Evolutionary conservation across 2,329 filamentous ascomycete genomes (phyloP), one percentile per base, ranked within the genome.

Genomic region (Knoxdaviesia capensis): DNA sequence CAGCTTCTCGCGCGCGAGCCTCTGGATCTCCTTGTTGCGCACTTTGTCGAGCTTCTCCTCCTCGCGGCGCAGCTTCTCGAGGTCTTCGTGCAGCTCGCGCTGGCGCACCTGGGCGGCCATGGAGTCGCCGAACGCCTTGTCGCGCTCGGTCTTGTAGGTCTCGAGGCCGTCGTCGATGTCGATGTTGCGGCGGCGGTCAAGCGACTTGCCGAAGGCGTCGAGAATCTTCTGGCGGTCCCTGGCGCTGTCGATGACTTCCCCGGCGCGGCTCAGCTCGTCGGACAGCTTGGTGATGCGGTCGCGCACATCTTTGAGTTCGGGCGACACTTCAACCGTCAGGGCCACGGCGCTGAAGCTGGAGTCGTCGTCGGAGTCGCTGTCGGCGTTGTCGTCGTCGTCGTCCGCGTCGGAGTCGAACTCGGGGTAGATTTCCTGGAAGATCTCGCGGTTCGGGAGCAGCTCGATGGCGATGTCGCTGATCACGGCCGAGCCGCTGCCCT

Each of bases 381-480:
- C 39, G 11, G 51, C 48, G 3, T 59, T 52, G 1, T 56, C 48
- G 6, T 55, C 51, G 5, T 52, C 48, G 3, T 58, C 53, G 2
- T 52, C 49, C 1, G 56, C 53, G 8, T 61, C 59, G 1, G 54
- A 51, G 29, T 66, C 59, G 1, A 58, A 59, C 7, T 66, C 62
- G 0, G 68, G 65, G 46, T 72, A 71, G 10, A 69, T 51, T 31
- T 75, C 69, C 39, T 69, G 54, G 43, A 71, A 74, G 30, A 61
- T 57, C 31, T 74, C 67, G 10, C 56, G 60, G 47, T 75, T 74
- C 2, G 65, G 64, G 7, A 77, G 57, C 6, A 69, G 58, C 45
- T 77, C 67, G 36, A 78, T 65, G 7, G 68, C 65, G 46, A 80
- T 76, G 50, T 81, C 74, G 7, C 53, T 71, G 50, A 77, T 71